Evolutionary conservation across 257 asterid genomes (phyloP), one percentile per base, ranked within the genome.

Genomic region (Salvia hispanica): DNA sequence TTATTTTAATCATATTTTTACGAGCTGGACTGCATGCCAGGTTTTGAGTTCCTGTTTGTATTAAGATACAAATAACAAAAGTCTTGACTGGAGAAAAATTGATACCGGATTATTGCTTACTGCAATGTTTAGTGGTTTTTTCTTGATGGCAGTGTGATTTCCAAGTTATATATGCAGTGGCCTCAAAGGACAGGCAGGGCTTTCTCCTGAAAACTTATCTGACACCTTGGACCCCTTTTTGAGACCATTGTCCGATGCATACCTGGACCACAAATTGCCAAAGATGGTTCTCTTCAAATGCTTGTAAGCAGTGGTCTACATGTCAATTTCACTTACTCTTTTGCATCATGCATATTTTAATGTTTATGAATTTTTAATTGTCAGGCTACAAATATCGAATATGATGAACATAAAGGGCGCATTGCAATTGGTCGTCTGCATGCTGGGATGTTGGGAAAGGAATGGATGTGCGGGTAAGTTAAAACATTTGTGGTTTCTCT

Each of bases 141-240:
- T 72, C 54, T 62, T 46, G 47, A 14, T 82, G 79, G 78, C 91
- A 94, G 99, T 94, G 99, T 83, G 99, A 94, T 85, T 94, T 94
- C 77, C 97, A 94, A 86, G 96, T 85, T 72, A 87, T 94, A 69
- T 94, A 91, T 64, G 97, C 99, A 91, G 99, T 67, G 99, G 99
- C 75, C 82, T 94, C 84, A 88, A 85, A 71, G 99, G 97, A 76
- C 82, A 77, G 80, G 95, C 99, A 28, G 99, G 99, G 43, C 91
- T 91, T 80, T 81, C 95, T 73, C 86, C 97, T 14, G 99, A 94
- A 59, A 84, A 80, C 70, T 77, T 94, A 81, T 93, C 82, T 1
- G 88, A 88, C 8, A 94, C 78, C 95, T 94, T 74, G 99, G 99
- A 71, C 97, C 99, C 25, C 95, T 94, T 63, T 91, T 94, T 75